Base-by-base conservation (phyloP, 805 yeast genomes). In the Saccharomycopsis synnaedendra region DNA sequence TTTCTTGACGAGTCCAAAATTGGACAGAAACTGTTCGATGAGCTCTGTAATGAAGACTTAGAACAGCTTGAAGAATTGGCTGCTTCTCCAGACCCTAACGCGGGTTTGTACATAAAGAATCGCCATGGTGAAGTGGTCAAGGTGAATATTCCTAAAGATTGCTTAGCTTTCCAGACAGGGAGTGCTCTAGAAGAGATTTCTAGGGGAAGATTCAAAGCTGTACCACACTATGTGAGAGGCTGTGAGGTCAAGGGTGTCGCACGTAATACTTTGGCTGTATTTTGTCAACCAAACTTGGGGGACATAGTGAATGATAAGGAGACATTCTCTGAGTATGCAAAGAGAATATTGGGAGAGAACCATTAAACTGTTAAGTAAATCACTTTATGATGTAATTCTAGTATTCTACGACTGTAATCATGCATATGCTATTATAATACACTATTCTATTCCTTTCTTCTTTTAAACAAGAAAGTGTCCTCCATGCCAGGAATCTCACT, bases 91-190 rank as follows among this genome's bases (percentile, higher is more conserved):
- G 78, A 72, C 54, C 60, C 70, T 0, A 59, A 58, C 1, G 62
- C 78, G 0, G 82, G 82, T 0, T 60, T 77, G 6, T 76, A 71
- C 52, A 76, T 78, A 44, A 65, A 66, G 29, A 65, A 69, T 56
- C 62, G 82, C 30, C 58, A 57, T 5, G 72, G 74, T 7, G 58
- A 63, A 3, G 57, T 66, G 5, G 72, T 71, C 19, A 70, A 75
- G 50, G 79, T 77, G n/a, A 57, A 61, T 30, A 76, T 78, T 34
- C 82, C 83, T 0, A 52, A 56, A 4, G 74, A 76, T 51, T 73
- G 79, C 54, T 56, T 78, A 29, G 82, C 81, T 1, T 78, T 78
- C 58, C 82, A 78, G 56, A 75, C 80, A 1, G 84, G 84, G 1
- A 65, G 75, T 5, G 75, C 81, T 1, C 61, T 78, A 32, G 71